Evolutionary conservation across 345 rosid genomes (phyloP).

Genomic region (Hypericum perforatum): DNA sequence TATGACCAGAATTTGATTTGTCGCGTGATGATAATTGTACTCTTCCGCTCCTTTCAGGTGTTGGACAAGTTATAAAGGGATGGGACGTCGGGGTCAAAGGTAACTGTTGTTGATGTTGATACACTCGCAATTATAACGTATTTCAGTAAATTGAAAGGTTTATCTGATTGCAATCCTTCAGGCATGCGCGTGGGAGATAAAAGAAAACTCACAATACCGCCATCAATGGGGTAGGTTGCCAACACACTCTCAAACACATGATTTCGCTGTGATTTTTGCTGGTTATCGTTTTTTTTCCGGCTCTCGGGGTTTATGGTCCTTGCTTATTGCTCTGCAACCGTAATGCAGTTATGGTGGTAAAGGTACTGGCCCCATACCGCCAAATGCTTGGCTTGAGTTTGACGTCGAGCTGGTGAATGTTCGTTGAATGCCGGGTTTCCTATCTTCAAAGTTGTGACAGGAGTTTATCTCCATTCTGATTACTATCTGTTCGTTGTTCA

Average conservation of each 20-base stretch:
- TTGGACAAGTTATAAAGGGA: constrained; percentile 89
- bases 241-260: neutral
- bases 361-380: constrained; percentile 41
- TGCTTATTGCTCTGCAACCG: neutral
- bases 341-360: constrained; percentile 38
- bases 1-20: neutral
- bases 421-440: constrained; percentile 8
- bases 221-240: constrained; percentile 45
- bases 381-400: constrained; percentile 54
- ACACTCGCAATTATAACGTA: neutral
- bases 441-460: too few species aligned
- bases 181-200: constrained; percentile 75
- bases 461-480: too few species aligned
- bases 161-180: constrained; percentile 14
- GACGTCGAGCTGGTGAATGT: constrained; percentile 55
- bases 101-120: constrained; percentile 15
- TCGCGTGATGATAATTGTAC: neutral
- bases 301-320: too few species aligned
- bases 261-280: neutral
- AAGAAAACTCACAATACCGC: constrained; percentile 66
- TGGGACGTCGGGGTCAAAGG: constrained; percentile 98
- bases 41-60: constrained; percentile 37
- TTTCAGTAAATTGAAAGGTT: neutral
- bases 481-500: too few species aligned
- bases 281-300: too few species aligned